Evolutionary conservation across 2,329 filamentous ascomycete species (phyloP), one percentile per base, ranked within the genome.

Genomic region (Colletotrichum phormii): DNA sequence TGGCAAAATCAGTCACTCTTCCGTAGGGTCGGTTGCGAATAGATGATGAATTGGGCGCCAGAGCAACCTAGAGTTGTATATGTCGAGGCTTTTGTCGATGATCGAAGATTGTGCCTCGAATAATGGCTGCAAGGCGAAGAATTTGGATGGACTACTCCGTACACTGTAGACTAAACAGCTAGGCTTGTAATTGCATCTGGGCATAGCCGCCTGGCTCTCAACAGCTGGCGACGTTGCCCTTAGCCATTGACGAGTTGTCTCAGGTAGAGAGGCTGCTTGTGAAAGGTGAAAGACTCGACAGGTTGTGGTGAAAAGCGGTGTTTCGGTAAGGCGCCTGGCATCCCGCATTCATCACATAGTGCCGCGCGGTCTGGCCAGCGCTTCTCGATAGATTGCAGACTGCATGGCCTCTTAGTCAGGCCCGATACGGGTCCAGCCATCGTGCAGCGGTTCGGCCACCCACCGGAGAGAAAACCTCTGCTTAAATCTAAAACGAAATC

Each of bases 361-460:
- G 60, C 60, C 70, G 67, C 71, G 71, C 71, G 67, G 67, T 58
- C 67, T 59, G 37, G 18, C 42, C 29, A 54, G 67, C 71, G 71
- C 67, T 54, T 71, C 61, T 15, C 71, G 24, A 49, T n/a, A 51
- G 26, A 26, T 67, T 71, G 62, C 42, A 42, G n/a, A 67, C 18
- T 22, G 18, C 42, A 49, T 24, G 62, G 42, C 22, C 42, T 33
- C 12, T 31, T 54, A 35, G 46, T 33, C 13, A 55, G 58, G 59
- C 55, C 59, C 49, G 54, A 64, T 31, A 31, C 18, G 29, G 55
- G 59, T 33, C 65, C 26, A 64, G 33, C 59, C 42, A 60, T 51
- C 29, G 11, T 60, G 46, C 46, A 64, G 53, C 60, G 33, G 54
- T 31, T 55, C 66, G 55, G 61, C n/a, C 46, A 65, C 55, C 49